These are phyloP conservation scores for Penicillium hordei DNA, from an alignment of 2,329 filamentous ascomycete species.

Conservation along the genomic window DNA sequence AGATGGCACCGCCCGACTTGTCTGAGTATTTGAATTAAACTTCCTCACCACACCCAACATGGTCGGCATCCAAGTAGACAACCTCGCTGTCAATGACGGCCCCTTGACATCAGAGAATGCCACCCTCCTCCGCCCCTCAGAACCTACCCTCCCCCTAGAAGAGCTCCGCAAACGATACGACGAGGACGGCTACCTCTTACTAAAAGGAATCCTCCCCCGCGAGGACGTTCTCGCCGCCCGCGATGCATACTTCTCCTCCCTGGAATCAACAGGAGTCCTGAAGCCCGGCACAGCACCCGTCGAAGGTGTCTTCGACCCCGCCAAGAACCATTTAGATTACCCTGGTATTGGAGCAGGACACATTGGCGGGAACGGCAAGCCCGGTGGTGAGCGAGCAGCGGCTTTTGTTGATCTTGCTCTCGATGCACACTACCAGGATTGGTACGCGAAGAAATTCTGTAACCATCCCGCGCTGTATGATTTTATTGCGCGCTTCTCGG, in stretches of 20 bases:
- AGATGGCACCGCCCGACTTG: background rate
- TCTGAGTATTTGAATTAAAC: background rate
- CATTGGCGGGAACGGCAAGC: constrained; percentile 46
- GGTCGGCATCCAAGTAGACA: constrained; percentile 22
- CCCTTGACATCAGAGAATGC: constrained; percentile 49
- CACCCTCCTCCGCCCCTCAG: constrained; percentile 45
- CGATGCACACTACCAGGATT: constrained; percentile 54
- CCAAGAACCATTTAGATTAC: constrained; percentile 46
- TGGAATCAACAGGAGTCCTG: constrained; percentile 58
- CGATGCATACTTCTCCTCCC: constrained; percentile 54
- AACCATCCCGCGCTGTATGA: constrained; percentile 52
- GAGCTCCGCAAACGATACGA: constrained; percentile 50
- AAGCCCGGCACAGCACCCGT: constrained; percentile 53
- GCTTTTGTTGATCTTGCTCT: constrained; percentile 54
- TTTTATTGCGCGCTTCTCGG: constrained; percentile 54
- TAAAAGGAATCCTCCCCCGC: constrained; percentile 56
- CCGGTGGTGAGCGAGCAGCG: constrained; percentile 45
- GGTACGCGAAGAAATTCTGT: constrained; percentile 57
- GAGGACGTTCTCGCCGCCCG: constrained; percentile 55
- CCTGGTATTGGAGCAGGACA: constrained; percentile 57
- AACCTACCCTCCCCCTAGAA: constrained; percentile 47
- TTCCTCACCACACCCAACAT: constrained; percentile 9
- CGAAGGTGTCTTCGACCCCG: constrained; percentile 54
- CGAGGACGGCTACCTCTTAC: constrained; percentile 56
- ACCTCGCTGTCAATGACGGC: constrained; percentile 49